These are phyloP conservation scores for Backusella morwellensis DNA, from an alignment of 192 early-diverging fungal genomes.

Conservation along the genomic window DNA sequence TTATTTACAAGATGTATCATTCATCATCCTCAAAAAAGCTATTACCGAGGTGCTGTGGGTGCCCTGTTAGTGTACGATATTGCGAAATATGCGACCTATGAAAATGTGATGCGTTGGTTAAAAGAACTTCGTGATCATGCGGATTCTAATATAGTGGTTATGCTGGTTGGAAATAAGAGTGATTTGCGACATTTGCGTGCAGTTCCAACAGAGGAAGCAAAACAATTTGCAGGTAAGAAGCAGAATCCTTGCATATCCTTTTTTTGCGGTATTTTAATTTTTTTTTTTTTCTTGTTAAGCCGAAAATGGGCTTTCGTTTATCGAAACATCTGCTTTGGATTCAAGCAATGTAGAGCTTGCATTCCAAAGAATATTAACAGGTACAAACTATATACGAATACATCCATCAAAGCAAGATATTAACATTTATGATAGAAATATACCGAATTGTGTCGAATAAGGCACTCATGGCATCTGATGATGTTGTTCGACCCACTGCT, in stretches of 20 bases:
- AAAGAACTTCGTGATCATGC: constrained; percentile 97
- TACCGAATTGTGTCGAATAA: constrained; percentile 98
- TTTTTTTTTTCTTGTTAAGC: background rate
- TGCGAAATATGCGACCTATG: constrained; percentile 92
- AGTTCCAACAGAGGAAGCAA: constrained; percentile 96
- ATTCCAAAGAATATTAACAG: constrained; percentile 94
- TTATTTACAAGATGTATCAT: background rate
- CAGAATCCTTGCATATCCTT: constrained; percentile 48
- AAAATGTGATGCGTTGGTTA: constrained; percentile 96
- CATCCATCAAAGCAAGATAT: background rate
- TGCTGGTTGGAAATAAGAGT: constrained; percentile 99
- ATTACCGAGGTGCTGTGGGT: constrained; percentile 96
- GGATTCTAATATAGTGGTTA: constrained; percentile 96
- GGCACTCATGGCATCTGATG: constrained; percentile 80
- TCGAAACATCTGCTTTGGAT: constrained; percentile 98
- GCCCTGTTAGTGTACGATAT: constrained; percentile 98
- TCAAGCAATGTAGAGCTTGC: constrained; percentile 96
- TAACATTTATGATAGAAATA: constrained; percentile 60
- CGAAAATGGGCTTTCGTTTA: constrained; percentile 76
- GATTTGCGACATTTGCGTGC: constrained; percentile 95
- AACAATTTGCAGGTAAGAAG: constrained; percentile 83
- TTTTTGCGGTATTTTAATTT: constrained; percentile 43
- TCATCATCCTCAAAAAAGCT: constrained; percentile 43
- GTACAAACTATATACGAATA: constrained; percentile 43
- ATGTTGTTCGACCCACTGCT: constrained; percentile 65